phyloP scores from a whole-genome alignment of 331 rosid species.

The Erythrophleum ivorense region DNA sequence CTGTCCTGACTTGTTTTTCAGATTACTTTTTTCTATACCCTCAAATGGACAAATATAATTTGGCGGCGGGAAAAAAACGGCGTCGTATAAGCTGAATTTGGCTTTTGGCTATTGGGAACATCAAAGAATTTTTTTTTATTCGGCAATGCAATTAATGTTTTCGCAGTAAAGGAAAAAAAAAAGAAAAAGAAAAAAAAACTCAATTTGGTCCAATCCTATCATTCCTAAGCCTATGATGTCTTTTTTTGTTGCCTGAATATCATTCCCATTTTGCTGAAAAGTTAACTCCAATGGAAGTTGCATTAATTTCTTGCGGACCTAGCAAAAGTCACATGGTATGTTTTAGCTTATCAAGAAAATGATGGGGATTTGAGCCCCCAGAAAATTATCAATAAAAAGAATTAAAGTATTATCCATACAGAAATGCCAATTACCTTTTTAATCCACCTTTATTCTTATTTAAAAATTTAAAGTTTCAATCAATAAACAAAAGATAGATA shows the following conservation, averaged over 20 bases:
- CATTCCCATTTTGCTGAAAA: background rate
- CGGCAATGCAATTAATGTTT: background rate
- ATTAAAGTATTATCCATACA: background rate
- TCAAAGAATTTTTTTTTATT: background rate
- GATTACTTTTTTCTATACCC: background rate
- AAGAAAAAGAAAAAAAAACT: background rate
- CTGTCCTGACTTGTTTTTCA: conserved; percentile 8
- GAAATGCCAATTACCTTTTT: background rate
- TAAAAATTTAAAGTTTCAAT: too few relatives aligned
- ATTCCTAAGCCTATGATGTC: background rate
- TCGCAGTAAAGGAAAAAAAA: background rate
- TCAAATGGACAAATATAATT: background rate
- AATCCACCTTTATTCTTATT: background rate
- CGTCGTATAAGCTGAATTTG: conserved; percentile 14
- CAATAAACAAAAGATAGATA: too few relatives aligned
- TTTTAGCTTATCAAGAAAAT: background rate
- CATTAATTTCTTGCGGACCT: background rate
- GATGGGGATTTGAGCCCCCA: background rate
- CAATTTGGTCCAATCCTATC: conserved; percentile 1
- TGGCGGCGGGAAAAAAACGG: conserved; percentile 42
- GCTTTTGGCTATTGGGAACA: background rate
- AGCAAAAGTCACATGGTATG: background rate
- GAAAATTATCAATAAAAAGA: background rate
- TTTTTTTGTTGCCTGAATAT: background rate
- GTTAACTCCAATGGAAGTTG: background rate